Percentiles rank a stretch among this genome's conserved stretches.
These are phyloP conservation scores for Monosporozyma siamensis DNA, from an alignment of 805 yeast genomes.

Conservation along the genomic window DNA sequence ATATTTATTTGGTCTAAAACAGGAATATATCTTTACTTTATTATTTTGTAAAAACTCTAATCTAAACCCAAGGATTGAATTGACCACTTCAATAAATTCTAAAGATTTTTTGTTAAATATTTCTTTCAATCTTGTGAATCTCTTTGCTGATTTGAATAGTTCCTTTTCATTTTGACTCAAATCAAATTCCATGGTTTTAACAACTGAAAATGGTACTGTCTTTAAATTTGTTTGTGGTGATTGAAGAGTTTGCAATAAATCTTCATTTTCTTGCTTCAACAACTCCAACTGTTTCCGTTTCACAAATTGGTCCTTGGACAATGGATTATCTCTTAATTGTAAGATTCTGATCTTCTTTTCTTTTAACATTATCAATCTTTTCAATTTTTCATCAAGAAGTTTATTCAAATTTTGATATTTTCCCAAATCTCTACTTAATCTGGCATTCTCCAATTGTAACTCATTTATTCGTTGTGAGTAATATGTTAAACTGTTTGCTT, in stretches of 20 bases:
- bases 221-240: slow-evolving; percentile 15
- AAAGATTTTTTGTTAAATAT: slow-evolving; percentile 56
- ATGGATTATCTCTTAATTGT: slow-evolving; percentile 60
- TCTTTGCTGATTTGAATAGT: slow-evolving; percentile 42
- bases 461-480: slow-evolving; percentile 27
- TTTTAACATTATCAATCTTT: slow-evolving; percentile 28
- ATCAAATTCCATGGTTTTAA: slow-evolving; percentile 53
- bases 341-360: slow-evolving; percentile 41
- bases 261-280: slow-evolving; percentile 50
- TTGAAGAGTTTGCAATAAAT: slow-evolving; percentile 33
- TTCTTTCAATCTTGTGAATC: slow-evolving; percentile 42
- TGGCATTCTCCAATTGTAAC: slow-evolving; percentile 36
- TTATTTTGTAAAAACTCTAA: slow-evolving; percentile 55
- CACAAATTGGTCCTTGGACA: slow-evolving; percentile 49
- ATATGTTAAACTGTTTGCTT: slow-evolving; percentile 12
- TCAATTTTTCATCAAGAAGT: slow-evolving; percentile 32
- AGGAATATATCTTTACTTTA: slow-evolving; percentile 45
- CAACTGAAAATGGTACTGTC: slow-evolving; percentile 49
- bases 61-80: slow-evolving; percentile 60
- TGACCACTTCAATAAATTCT: slow-evolving; percentile 60
- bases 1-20: slow-evolving; percentile 35
- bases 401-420: slow-evolving; percentile 31
- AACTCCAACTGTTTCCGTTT: slow-evolving; percentile 43
- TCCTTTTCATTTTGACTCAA: slow-evolving; percentile 38
- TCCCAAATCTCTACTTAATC: slow-evolving; percentile 31